phyloP scores from a whole-genome alignment of 345 rosid species.

The Euphorbia peplus region DNA sequence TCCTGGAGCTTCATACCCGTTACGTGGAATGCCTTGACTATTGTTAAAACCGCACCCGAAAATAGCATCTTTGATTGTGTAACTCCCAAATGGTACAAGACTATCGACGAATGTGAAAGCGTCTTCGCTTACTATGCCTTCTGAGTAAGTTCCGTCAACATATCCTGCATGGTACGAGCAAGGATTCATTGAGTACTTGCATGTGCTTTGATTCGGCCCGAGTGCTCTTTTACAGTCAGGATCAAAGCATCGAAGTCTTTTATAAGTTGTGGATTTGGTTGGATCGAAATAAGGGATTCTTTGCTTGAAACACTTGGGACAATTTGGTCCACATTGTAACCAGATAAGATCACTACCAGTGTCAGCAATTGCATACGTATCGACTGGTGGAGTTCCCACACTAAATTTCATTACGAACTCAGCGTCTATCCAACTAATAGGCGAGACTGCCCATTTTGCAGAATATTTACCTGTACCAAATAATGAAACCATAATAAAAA shows the following conservation, averaged over 20 bases:
- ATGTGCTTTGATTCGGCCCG: not conserved
- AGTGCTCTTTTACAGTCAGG: not conserved
- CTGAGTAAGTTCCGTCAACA: not conserved
- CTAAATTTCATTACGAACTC: constrained; percentile 1
- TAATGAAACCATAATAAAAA: too few relatives aligned
- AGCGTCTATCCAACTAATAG: not conserved
- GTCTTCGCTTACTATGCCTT: constrained; percentile 8
- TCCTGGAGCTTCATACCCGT: not conserved
- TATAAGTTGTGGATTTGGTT: constrained; percentile 1
- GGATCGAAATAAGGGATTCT: constrained; percentile 1
- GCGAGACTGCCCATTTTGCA: not conserved
- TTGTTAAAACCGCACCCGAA: constrained; percentile 20
- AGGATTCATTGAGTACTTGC: not conserved
- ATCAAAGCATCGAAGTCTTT: not conserved
- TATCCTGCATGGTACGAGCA: not conserved
- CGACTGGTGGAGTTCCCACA: not conserved
- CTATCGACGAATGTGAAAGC: constrained; percentile 2
- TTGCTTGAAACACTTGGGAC: constrained; percentile 13
- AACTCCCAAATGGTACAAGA: not conserved
- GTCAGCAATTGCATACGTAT: constrained; percentile 15
- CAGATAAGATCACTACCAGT: constrained; percentile 22
- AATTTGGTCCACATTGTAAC: constrained; percentile 17
- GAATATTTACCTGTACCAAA: not conserved
- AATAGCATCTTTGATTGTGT: not conserved
- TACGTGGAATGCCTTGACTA: not conserved